Percentiles rank a stretch among this genome's conserved stretches.
Evolutionary conservation across 306 rosid genomes (phyloP).

Genomic region (Castanopsis chinensis): DNA sequence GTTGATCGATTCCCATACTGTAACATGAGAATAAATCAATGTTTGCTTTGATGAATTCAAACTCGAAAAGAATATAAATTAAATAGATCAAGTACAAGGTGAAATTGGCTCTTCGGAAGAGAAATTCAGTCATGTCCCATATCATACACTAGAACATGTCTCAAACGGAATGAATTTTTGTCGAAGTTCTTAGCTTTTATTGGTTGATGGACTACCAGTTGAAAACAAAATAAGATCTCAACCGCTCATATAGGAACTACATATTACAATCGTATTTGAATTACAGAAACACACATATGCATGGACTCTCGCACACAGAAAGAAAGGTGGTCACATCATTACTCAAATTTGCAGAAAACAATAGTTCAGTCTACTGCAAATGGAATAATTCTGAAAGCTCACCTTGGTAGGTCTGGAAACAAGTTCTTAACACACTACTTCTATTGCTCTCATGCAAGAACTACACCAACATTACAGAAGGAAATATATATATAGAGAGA

Average conservation of each 20-base stretch:
- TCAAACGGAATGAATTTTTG: neutral
- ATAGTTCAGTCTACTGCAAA: slow-evolving; percentile 38
- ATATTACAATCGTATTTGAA: neutral
- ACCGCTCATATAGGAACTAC: neutral
- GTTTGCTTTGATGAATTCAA: too few species aligned
- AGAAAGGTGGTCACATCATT: slow-evolving; percentile 19
- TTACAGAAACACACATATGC: neutral
- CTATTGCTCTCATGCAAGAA: slow-evolving; percentile 36
- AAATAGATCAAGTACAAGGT: too few species aligned
- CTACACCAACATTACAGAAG: slow-evolving; percentile 15
- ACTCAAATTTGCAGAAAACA: slow-evolving; percentile 34
- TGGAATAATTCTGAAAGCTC: slow-evolving; percentile 20
- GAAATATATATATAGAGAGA: neutral
- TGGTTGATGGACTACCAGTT: neutral
- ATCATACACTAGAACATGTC: too few species aligned
- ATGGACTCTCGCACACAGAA: neutral
- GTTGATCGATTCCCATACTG: too few species aligned
- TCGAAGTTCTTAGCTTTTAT: neutral
- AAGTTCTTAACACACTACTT: slow-evolving; percentile 27
- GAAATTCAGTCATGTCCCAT: too few species aligned
- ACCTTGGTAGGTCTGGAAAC: slow-evolving; percentile 16
- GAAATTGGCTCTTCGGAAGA: too few species aligned
- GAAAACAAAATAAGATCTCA: neutral
- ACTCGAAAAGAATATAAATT: too few species aligned
- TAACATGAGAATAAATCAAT: too few species aligned